Conservation (phyloP, 345 rosid genomes). For the Linum usitatissimum region DNA sequence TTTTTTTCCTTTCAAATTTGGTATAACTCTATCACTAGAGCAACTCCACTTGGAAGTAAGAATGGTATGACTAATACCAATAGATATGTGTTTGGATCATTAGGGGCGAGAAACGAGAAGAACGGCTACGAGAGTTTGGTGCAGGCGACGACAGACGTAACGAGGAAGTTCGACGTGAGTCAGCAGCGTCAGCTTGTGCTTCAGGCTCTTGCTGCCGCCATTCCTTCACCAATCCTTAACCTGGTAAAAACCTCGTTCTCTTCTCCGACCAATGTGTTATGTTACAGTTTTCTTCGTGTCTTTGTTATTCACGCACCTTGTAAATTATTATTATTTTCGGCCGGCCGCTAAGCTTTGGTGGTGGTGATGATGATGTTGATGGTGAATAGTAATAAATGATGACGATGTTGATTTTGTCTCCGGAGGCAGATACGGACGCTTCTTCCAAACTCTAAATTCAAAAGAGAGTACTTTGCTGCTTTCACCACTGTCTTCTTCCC, state of each 20-base stretch:
- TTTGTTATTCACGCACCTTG: background rate
- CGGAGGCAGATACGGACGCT: slow-evolving; percentile 40
- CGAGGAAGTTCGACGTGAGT: slow-evolving; percentile 28
- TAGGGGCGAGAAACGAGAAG: slow-evolving; percentile 33
- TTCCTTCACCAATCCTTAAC: slow-evolving; percentile 40
- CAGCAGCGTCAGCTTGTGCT: slow-evolving; percentile 54
- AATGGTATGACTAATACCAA: too few species aligned
- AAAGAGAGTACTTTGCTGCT: slow-evolving; percentile 69
- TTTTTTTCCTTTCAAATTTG: background rate
- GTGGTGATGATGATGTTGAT: background rate
- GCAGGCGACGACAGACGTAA: slow-evolving; percentile 45
- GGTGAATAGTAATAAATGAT: background rate
- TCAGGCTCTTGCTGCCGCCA: slow-evolving; percentile 43
- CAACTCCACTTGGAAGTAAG: background rate
- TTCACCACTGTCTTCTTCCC: slow-evolving; percentile 72
- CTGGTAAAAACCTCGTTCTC: slow-evolving; percentile 23
- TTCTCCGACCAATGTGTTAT: too few species aligned
- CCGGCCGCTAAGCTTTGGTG: background rate
- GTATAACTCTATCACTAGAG: too few species aligned
- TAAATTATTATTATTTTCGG: background rate
- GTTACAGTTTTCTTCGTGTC: background rate
- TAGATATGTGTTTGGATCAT: too few species aligned
- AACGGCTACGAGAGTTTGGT: slow-evolving; percentile 56
- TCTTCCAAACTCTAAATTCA: slow-evolving; percentile 49
- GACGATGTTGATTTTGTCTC: background rate